Evolutionary conservation across 2,329 filamentous ascomycete genomes (phyloP).

Genomic region (Apiospora rasikravindrae): DNA sequence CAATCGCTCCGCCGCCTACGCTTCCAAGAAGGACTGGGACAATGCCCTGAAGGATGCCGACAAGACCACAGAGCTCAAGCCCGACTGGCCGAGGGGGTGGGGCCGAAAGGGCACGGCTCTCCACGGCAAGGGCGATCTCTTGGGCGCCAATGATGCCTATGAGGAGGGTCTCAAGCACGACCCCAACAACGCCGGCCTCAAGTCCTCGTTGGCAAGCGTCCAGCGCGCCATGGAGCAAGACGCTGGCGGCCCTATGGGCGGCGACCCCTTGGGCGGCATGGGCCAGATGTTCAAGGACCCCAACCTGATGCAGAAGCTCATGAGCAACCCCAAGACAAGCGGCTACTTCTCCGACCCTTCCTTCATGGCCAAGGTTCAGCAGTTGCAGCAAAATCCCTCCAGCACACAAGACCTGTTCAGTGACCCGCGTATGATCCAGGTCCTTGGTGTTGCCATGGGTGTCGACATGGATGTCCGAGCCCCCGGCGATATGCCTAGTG

Average conservation of each 20-base stretch:
- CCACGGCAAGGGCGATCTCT: constrained; percentile 84
- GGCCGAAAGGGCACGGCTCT: constrained; percentile 89
- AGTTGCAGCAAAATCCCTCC: constrained; percentile 80
- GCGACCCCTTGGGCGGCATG: constrained; percentile 76
- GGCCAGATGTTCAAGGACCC: constrained; percentile 95
- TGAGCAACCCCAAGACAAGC: constrained; percentile 92
- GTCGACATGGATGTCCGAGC: constrained; percentile 81
- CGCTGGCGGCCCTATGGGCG: constrained; percentile 52
- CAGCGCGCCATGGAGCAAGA: constrained; percentile 87
- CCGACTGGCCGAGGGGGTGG: constrained; percentile 98
- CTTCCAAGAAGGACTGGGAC: constrained; percentile 87
- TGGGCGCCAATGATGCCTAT: constrained; percentile 87
- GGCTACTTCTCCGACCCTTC: constrained; percentile 77
- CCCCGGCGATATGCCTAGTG: constrained; percentile 41
- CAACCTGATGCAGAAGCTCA: constrained; percentile 86
- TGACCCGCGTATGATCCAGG: constrained; percentile 91
- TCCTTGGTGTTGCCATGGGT: constrained; percentile 91
- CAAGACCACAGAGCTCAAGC: constrained; percentile 93
- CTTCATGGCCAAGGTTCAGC: constrained; percentile 91
- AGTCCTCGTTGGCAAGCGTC: constrained; percentile 83
- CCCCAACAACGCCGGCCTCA: constrained; percentile 88
- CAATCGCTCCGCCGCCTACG: constrained; percentile 87
- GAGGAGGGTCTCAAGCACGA: constrained; percentile 94
- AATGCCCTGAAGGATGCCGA: constrained; percentile 86
- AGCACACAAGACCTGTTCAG: constrained; percentile 80